Evolutionary conservation across 768 basidiomycete genomes (phyloP).

Genomic region (Pleurotus platypus): DNA sequence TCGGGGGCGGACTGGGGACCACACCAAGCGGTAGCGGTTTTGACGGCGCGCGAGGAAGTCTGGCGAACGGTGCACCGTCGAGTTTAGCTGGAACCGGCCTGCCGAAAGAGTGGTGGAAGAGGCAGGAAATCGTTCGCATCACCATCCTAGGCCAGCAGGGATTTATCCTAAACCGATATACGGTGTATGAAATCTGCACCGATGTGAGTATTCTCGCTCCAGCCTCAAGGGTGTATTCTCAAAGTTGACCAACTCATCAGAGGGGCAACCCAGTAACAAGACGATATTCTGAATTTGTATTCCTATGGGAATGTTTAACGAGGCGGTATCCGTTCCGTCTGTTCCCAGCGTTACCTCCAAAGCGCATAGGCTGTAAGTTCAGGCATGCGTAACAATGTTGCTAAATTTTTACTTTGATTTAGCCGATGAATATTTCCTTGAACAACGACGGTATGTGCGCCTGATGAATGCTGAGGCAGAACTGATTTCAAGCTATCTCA

Average conservation of each 20-base stretch:
- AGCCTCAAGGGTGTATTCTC: not conserved
- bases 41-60: conserved; percentile 21
- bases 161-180: conserved; percentile 85
- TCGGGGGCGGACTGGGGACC: not conserved
- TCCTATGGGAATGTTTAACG: conserved; percentile 81
- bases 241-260: conserved; percentile 26
- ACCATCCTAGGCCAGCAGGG: conserved; percentile 84
- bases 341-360: conserved; percentile 84
- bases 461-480: too few species aligned
- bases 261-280: conserved; percentile 69
- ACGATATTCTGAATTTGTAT: conserved; percentile 92
- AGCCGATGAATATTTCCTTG: conserved; percentile 90
- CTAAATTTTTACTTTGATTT: conserved; percentile 12
- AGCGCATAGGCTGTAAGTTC: conserved; percentile 75
- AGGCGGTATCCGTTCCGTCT: conserved; percentile 93
- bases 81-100: conserved; percentile 68
- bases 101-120: conserved; percentile 85
- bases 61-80: conserved; percentile 48
- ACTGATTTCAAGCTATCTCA: not conserved
- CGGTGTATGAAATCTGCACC: conserved; percentile 76
- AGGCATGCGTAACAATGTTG: not conserved
- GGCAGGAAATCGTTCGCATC: conserved; percentile 67
- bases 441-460: conserved; percentile 68
- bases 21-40: conserved; percentile 25
- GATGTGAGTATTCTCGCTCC: conserved; percentile 49